Conservation (phyloP, 2,329 filamentous ascomycete species). For the Trichoderma sp. region DNA sequence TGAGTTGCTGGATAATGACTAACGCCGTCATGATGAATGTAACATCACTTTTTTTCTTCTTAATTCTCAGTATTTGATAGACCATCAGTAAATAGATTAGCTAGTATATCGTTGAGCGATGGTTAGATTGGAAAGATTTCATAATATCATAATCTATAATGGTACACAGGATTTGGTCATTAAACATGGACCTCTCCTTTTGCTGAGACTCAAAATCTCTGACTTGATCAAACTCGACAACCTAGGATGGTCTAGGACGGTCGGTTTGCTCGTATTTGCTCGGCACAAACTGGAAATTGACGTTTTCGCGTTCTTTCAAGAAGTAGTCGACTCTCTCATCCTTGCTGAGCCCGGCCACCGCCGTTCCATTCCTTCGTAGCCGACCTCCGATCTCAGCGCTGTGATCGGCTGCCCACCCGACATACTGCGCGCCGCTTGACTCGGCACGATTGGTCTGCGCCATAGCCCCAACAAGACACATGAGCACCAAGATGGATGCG, state of each 20-base stretch:
- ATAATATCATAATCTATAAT: conserved; percentile 7
- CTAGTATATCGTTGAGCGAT: not conserved
- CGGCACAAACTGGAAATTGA: conserved; percentile 37
- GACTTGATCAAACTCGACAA: not conserved
- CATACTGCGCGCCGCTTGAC: conserved; percentile 59
- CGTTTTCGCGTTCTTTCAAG: conserved; percentile 67
- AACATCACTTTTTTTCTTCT: not conserved
- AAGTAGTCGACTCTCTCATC: conserved; percentile 77
- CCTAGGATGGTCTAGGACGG: conserved; percentile 5
- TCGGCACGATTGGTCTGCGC: conserved; percentile 72
- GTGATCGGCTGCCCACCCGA: conserved; percentile 68
- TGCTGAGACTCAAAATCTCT: not conserved
- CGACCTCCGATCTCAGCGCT: conserved; percentile 65
- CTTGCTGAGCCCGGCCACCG: conserved; percentile 53
- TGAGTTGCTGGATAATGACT: conserved; percentile 9
- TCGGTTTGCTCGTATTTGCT: conserved; percentile 29
- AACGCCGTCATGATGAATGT: conserved; percentile 18
- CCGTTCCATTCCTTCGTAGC: conserved; percentile 54
- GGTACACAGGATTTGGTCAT: not conserved
- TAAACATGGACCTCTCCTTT: not conserved
- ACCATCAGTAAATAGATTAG: not conserved
- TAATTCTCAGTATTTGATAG: not conserved
- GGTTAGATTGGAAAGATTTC: not conserved
- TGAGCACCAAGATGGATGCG: conserved; percentile 64
- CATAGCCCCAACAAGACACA: conserved; percentile 69